A percentile compares a stretch with the other conserved stretches of the same genome.
phyloP scores from a whole-genome alignment of 257 asterid species.

The Solanum peruvianum region DNA sequence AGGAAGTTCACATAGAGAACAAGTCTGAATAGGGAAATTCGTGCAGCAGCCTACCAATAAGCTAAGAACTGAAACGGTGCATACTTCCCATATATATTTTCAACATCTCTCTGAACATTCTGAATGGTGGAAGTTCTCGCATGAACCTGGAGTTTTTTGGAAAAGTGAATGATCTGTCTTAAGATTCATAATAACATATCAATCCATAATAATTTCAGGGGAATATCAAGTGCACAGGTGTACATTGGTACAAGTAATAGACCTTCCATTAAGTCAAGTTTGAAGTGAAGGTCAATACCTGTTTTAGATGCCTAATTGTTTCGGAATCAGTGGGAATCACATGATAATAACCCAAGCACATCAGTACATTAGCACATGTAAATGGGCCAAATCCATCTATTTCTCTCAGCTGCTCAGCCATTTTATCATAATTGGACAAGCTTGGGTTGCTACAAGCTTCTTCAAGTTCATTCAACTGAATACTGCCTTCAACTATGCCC shows the following conservation, averaged over 20 bases:
- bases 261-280: not conserved
- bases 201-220: conserved; percentile 59
- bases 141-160: conserved; percentile 39
- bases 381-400: conserved; percentile 80
- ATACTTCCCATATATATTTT: conserved; percentile 48
- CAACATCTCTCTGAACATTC: conserved; percentile 51
- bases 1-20: not conserved
- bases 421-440: conserved; percentile 30
- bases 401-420: conserved; percentile 46
- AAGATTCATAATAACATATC: conserved; percentile 62
- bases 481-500: conserved; percentile 39
- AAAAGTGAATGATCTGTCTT: conserved; percentile 32
- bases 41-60: conserved; percentile 41
- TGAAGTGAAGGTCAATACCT: conserved; percentile 18
- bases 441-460: conserved; percentile 14
- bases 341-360: conserved; percentile 89
- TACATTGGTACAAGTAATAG: conserved; percentile 64
- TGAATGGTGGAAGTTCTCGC: conserved; percentile 22
- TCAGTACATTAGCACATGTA: conserved; percentile 74
- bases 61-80: conserved; percentile 81
- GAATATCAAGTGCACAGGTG: conserved; percentile 67
- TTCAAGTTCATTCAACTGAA: conserved; percentile 49
- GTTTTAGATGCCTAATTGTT: conserved; percentile 78
- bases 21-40: not conserved
- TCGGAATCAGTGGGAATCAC: conserved; percentile 79